phyloP scores from a whole-genome alignment of 108 stramenopile genomes.

The Discostella stelligeroides region DNA sequence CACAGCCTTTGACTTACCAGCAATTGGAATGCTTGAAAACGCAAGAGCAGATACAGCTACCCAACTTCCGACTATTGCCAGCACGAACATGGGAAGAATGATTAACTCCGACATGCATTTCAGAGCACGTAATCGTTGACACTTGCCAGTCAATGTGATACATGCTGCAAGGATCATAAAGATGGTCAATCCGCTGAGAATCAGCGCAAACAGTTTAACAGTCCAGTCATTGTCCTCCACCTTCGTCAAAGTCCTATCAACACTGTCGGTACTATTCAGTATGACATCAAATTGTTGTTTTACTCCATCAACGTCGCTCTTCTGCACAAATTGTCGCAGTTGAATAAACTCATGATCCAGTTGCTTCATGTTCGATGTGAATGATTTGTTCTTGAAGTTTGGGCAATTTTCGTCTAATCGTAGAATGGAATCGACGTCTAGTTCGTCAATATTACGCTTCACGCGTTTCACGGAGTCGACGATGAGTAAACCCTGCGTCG shows the following conservation, averaged over 20 bases:
- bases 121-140: conserved; percentile 10
- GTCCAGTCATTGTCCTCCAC: conserved; percentile 47
- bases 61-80: conserved; percentile 26
- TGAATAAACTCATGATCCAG: conserved; percentile 20
- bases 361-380: conserved; percentile 10
- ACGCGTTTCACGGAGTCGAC: conserved; percentile 31
- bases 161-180: conserved; percentile 41
- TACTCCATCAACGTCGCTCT: conserved; percentile 26
- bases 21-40: conserved; percentile 26
- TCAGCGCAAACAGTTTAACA: conserved; percentile 30
- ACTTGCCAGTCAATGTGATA: conserved; percentile 9
- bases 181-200: conserved; percentile 19
- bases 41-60: conserved; percentile 27
- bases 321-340: conserved; percentile 21
- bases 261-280: conserved; percentile 16
- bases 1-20: conserved; percentile 18
- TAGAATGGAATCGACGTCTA: conserved; percentile 26
- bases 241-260: conserved; percentile 17
- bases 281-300: conserved; percentile 21
- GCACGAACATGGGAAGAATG: conserved; percentile 38
- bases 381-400: conserved; percentile 21
- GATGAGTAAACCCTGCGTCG: conserved; percentile 40
- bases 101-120: conserved; percentile 31
- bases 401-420: conserved; percentile 30
- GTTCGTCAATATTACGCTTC: conserved; percentile 21